Conservation (phyloP, 2,329 filamentous ascomycete species). For the Trichoderma aggressivum region DNA sequence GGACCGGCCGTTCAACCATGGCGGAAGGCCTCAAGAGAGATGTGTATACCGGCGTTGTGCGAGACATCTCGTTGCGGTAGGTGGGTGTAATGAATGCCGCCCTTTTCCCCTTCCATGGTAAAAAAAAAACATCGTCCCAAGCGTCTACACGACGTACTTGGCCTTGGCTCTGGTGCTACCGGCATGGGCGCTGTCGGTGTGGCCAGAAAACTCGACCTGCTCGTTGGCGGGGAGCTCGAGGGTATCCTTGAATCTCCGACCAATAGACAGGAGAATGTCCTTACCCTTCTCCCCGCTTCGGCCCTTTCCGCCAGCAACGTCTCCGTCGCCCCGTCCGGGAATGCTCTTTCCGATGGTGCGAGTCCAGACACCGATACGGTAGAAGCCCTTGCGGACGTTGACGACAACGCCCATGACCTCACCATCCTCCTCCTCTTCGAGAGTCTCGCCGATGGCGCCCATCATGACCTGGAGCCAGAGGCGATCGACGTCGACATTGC, state of each 20-base stretch:
- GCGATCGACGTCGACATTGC: slow-evolving; percentile 84
- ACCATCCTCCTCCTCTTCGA: slow-evolving; percentile 89
- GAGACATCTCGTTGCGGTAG: slow-evolving; percentile 14
- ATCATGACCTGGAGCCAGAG: slow-evolving; percentile 98
- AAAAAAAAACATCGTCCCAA: neutral
- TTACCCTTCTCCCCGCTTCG: slow-evolving; percentile 77
- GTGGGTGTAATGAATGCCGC: slow-evolving; percentile 24
- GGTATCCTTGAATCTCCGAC: slow-evolving; percentile 87
- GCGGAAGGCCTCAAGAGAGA: neutral
- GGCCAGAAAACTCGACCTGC: slow-evolving; percentile 88
- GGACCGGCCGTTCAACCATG: neutral
- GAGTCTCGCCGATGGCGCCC: slow-evolving; percentile 92
- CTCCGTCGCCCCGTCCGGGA: slow-evolving; percentile 69
- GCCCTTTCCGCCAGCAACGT: slow-evolving; percentile 72
- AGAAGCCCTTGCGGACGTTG: slow-evolving; percentile 98
- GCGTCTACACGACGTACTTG: slow-evolving; percentile 77
- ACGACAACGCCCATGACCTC: slow-evolving; percentile 99
- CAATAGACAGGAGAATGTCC: slow-evolving; percentile 80
- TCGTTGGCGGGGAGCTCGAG: slow-evolving; percentile 75
- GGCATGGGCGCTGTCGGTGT: slow-evolving; percentile 88
- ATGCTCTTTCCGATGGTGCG: slow-evolving; percentile 85
- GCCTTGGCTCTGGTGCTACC: slow-evolving; percentile 95
- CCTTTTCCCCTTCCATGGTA: slow-evolving; percentile 13
- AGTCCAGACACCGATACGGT: slow-evolving; percentile 96
- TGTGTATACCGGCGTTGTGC: slow-evolving; percentile 22